Evolutionary conservation across 2,329 filamentous ascomycete genomes (phyloP), one percentile per base, ranked within the genome.

Genomic region (Trichoderma koningiopsis): DNA sequence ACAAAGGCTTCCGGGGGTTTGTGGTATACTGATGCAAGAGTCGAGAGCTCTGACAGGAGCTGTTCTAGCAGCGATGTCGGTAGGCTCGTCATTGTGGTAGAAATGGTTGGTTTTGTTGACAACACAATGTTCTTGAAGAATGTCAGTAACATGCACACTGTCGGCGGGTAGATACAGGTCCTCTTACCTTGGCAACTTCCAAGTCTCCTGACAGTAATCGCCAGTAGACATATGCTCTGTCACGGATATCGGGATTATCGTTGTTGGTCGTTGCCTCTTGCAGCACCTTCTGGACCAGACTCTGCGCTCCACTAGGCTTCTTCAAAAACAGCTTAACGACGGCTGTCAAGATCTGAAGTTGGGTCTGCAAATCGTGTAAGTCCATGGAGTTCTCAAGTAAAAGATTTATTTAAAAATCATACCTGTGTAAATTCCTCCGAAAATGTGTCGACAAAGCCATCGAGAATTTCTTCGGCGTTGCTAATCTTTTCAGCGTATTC

Each of bases 401-500:
- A 22, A 56, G 10, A 24, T 3, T 40, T 31, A 11, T 6, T 7
- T 7, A 4, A 16, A 53, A 79, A 6, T n/a, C 87, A 74, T 78
- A 93, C 92, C 85, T 96, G 95, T 64, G 94, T 96, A 77, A 97
- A 98, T 79, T 99, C 96, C 78, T 98, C 96, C 79, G 92, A 92
- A 79, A 99, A 98, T 0, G 90, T 91, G 68, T 98, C 96, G 14
- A 97, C 95, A 77, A 99, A 99, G 22, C 92, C 90, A 64, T 89
- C 87, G 70, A 99, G 81, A 72, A 99, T 98, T 74, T 98, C 93
- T 72, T 94, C 94, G n/a, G 96, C 96, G 75, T 99, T 98, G 82
- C 89, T 97, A 77, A 99, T 99, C 85, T 99, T 99, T 83, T 99
- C 96, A 0, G 96, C 96, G 78, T 99, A 99, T 79, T 99, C 96